phyloP scores from a whole-genome alignment of 345 rosid genomes.

The Gynandropsis gynandra region DNA sequence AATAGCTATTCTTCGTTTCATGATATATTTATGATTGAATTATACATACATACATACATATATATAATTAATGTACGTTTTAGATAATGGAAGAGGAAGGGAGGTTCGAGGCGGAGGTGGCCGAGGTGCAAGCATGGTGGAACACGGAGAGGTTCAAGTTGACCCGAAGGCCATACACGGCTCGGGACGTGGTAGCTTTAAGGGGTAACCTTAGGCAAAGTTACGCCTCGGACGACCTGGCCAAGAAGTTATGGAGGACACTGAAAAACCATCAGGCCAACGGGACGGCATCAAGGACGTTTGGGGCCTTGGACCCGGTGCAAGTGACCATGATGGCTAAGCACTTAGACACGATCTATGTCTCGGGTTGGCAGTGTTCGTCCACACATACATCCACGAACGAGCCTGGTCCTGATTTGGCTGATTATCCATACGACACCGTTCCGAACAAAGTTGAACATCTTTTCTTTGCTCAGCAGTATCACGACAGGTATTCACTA shows the following conservation, averaged over 20 bases:
- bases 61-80: not conserved
- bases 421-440: constrained; percentile 92
- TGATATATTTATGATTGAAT: no score
- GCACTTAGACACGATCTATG: constrained; percentile 76
- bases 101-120: constrained; percentile 78
- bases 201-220: constrained; percentile 74
- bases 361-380: constrained; percentile 99
- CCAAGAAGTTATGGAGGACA: constrained; percentile 82
- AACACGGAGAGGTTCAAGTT: constrained; percentile 94
- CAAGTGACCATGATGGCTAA: constrained; percentile 98
- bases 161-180: constrained; percentile 68
- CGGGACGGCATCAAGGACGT: constrained; percentile 87
- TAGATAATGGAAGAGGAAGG: constrained; percentile 95
- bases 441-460: constrained; percentile 96
- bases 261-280: constrained; percentile 85
- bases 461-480: constrained; percentile 85
- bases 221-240: constrained; percentile 85
- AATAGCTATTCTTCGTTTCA: no score
- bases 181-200: constrained; percentile 79
- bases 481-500: constrained; percentile 51
- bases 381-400: constrained; percentile 90
- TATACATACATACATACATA: not conserved
- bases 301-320: constrained; percentile 90
- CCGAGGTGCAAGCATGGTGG: constrained; percentile 98
- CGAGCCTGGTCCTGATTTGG: constrained; percentile 97